Evolutionary conservation across 208 protist genomes (phyloP).

Genomic region (Trypanosoma vivax): DNA sequence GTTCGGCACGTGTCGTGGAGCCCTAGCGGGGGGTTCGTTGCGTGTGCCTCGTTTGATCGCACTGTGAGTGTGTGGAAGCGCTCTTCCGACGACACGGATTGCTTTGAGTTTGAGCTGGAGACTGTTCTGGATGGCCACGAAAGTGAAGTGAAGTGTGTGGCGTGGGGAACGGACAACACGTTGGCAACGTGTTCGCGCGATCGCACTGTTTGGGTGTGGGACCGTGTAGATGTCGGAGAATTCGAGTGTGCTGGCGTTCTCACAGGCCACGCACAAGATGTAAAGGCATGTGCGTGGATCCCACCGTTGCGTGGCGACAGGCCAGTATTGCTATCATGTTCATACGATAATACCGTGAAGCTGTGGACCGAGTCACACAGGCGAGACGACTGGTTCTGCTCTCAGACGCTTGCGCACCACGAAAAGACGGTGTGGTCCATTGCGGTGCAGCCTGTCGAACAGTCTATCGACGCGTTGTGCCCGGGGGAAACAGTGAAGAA

Average conservation of each 20-base stretch:
- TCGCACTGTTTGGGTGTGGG: constrained; percentile 89
- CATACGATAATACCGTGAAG: constrained; percentile 75
- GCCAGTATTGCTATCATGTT: constrained; percentile 59
- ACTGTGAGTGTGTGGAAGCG: constrained; percentile 72
- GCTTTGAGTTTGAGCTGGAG: constrained; percentile 64
- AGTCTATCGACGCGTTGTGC: constrained; percentile 25
- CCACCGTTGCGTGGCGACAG: constrained; percentile 27
- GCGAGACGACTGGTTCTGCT: constrained; percentile 87
- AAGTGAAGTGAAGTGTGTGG: constrained; percentile 88
- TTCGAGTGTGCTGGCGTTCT: constrained; percentile 88
- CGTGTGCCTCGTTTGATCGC: constrained; percentile 79
- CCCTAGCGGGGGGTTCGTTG: constrained; percentile 70
- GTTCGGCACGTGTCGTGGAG: constrained; percentile 81
- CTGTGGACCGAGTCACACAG: constrained; percentile 48
- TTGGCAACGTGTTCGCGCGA: constrained; percentile 87
- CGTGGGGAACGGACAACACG: constrained; percentile 69
- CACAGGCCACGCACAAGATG: constrained; percentile 85
- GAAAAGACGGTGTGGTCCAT: constrained; percentile 82
- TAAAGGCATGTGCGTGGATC: constrained; percentile 84
- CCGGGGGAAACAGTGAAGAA: constrained; percentile 18
- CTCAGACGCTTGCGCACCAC: constrained; percentile 63
- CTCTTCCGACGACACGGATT: constrained; percentile 8
- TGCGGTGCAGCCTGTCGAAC: constrained; percentile 54
- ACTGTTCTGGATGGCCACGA: constrained; percentile 86
- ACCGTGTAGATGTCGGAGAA: constrained; percentile 73